Evolutionary conservation across 441 rosid genomes (phyloP), one percentile per base, ranked within the genome.

Genomic region (Hura crepitans): DNA sequence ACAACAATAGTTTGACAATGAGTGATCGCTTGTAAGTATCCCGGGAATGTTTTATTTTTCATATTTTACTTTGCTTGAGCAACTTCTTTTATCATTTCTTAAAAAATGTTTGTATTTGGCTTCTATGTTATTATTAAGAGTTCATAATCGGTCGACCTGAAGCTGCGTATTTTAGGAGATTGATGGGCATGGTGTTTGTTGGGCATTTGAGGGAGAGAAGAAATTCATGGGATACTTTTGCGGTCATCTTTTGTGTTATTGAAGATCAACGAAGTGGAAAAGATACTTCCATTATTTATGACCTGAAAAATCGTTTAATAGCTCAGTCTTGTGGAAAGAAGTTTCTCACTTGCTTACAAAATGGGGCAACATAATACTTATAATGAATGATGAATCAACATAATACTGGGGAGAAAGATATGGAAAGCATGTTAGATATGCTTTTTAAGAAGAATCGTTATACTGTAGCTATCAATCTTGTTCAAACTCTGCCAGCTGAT

Each of bases 121-220:
- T 64, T 71, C 54, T 80, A 49, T 78, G 67, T 70, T 74, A n/a
- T 68, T 61, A 59, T 71, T 85, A 95, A 97, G 97, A 95, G 79
- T 78, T 95, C 55, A 90, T 95, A 77, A 77, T 92, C 77, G 99
- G 99, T 67, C 85, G 95, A 66, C 92, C 94, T 53, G 99, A 95
- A 83, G 99, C 99, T 71, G 97, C 92, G 49, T 95, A 87, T 63
- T 92, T 80, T 95, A 90, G 37, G 97, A 95, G 77, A 87, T 92
- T 79, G 99, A 95, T 81, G 99, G 99, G 14, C 97, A 96, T 35
- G 99, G 97, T 78, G 97, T 97, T 46, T 95, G 99, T 80, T 90
- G 97, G 99, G 99, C 97, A 66, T 95, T 95, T 78, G 97, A 92
- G 76, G 99, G 99, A 63, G 97, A 95, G 87, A 95, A 92, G 83